phyloP scores from a whole-genome alignment of 176 grass and related monocot species.

The Rhipidocladum racemiflorum region DNA sequence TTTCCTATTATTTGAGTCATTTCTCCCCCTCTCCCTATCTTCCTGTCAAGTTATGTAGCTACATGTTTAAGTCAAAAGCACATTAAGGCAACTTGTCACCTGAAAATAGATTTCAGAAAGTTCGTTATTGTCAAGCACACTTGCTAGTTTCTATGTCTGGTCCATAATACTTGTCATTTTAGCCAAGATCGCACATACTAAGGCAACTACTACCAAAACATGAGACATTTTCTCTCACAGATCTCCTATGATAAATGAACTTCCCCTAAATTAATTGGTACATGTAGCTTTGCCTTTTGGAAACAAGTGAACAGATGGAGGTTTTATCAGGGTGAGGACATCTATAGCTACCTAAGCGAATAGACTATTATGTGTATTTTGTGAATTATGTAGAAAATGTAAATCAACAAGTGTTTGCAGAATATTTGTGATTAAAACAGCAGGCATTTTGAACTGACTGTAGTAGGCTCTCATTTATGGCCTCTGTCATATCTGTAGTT shows the following conservation, averaged over 20 bases:
- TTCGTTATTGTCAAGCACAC: not conserved
- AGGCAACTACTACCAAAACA: not conserved
- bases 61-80: constrained; percentile 3
- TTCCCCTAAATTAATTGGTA: constrained; percentile 1
- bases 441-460: not conserved
- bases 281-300: not conserved
- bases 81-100: not conserved
- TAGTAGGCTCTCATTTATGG: not conserved
- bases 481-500: not conserved
- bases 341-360: not conserved
- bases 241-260: constrained; percentile 10
- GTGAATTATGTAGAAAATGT: not conserved
- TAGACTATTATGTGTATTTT: not conserved
- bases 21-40: not conserved
- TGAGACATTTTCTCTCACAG: not conserved
- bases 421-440: constrained; percentile 3
- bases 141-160: not conserved
- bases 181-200: not conserved
- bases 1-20: not conserved
- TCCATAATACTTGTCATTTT: not conserved
- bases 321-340: not conserved
- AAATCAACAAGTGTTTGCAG: not conserved
- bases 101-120: not conserved
- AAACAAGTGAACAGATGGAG: not conserved
- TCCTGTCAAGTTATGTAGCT: not conserved